phyloP scores from a whole-genome alignment of 169 alveolate genomes.

The Plasmodium inui region DNA sequence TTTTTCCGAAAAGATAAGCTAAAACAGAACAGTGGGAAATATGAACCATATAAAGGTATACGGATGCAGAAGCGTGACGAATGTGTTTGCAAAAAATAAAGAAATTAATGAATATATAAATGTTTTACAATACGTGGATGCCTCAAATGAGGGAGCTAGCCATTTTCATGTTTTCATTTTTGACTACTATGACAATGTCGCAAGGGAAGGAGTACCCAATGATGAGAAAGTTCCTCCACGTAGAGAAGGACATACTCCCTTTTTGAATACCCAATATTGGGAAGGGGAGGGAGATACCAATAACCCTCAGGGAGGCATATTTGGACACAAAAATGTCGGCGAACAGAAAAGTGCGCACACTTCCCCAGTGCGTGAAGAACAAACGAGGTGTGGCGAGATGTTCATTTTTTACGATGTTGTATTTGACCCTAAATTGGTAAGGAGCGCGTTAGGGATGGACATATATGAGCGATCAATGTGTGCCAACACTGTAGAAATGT shows the following conservation, averaged over 20 bases:
- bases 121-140: constrained; percentile 37
- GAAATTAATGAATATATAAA: constrained; percentile 53
- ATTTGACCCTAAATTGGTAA: not conserved
- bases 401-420: constrained; percentile 14
- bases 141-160: constrained; percentile 15
- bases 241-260: not conserved
- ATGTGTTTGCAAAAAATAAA: constrained; percentile 43
- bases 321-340: not conserved
- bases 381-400: constrained; percentile 17
- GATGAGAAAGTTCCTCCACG: not conserved
- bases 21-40: not conserved
- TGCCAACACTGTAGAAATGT: not conserved
- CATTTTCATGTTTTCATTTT: constrained; percentile 29
- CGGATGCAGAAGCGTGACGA: constrained; percentile 28
- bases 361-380: not conserved
- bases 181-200: not conserved
- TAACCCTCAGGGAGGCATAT: not conserved
- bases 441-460: constrained; percentile 16
- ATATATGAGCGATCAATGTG: constrained; percentile 14
- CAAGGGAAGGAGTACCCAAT: not conserved
- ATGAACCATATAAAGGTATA: constrained; percentile 50
- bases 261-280: not conserved
- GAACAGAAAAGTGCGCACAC: not conserved
- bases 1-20: not conserved
- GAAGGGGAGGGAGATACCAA: not conserved